Conservation (phyloP, 2,329 filamentous ascomycete genomes). For the Magnaporthales sp. region DNA sequence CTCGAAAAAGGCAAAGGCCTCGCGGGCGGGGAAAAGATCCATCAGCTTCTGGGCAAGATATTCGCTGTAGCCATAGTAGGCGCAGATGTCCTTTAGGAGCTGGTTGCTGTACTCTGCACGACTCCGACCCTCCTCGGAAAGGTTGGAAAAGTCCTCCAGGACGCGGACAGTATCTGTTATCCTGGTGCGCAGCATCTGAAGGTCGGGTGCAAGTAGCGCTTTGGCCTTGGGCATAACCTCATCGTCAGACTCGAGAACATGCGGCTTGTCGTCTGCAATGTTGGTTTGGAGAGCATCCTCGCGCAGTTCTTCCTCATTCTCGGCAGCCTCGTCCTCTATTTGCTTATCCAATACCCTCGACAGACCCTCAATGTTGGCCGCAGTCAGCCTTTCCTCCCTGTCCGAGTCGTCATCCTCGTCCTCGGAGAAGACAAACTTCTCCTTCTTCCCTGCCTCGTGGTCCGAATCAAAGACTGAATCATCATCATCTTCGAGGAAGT, state of each 20-base stretch:
- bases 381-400: constrained; percentile 81
- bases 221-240: constrained; percentile 50
- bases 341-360: constrained; percentile 77
- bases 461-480: constrained; percentile 66
- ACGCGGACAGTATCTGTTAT: constrained; percentile 93
- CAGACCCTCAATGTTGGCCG: constrained; percentile 90
- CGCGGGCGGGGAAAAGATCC: constrained; percentile 81
- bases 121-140: constrained; percentile 72
- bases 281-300: constrained; percentile 88
- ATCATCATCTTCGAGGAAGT: constrained; percentile 52
- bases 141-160: constrained; percentile 76
- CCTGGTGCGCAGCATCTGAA: constrained; percentile 78
- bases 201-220: constrained; percentile 70
- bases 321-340: constrained; percentile 67
- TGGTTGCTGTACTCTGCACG: constrained; percentile 82
- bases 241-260: constrained; percentile 54
- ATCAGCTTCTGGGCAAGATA: constrained; percentile 96
- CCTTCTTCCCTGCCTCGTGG: constrained; percentile 41
- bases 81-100: constrained; percentile 83
- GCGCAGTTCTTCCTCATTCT: constrained; percentile 77
- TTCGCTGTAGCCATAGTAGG: constrained; percentile 92
- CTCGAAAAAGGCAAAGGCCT: constrained; percentile 97
- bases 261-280: constrained; percentile 68
- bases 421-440: constrained; percentile 80
- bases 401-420: constrained; percentile 91